Evolutionary conservation across 2,329 filamentous ascomycete species (phyloP).

Genomic region (Phyllosticta citriasiana): DNA sequence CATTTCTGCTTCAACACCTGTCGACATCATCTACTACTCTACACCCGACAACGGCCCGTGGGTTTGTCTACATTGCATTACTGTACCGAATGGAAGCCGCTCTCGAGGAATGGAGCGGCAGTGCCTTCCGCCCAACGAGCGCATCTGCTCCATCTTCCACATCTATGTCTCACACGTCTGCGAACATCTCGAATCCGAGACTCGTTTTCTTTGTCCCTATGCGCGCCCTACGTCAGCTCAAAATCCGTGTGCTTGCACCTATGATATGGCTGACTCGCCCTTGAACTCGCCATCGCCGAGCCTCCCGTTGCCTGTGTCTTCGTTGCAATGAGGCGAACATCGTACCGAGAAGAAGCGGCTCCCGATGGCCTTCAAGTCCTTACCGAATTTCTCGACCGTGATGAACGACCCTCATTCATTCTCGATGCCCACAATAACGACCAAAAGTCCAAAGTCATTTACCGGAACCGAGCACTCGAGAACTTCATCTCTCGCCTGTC

Average conservation of each 20-base stretch:
- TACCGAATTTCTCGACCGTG: slow-evolving; percentile 2
- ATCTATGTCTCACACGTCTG: not conserved
- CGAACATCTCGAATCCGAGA: not conserved
- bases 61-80: not conserved
- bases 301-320: not conserved
- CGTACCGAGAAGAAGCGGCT: not conserved
- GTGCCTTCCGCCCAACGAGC: not conserved
- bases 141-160: not conserved
- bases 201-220: not conserved
- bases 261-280: not conserved
- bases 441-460: not conserved
- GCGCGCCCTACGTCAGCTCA: not conserved
- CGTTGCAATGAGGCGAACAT: not conserved
- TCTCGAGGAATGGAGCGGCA: not conserved
- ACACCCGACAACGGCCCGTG: not conserved
- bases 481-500: not conserved
- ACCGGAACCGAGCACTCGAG: slow-evolving; percentile 1
- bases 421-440: slow-evolving; percentile 1
- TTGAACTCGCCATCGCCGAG: not conserved
- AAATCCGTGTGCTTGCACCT: not conserved
- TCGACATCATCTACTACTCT: not conserved
- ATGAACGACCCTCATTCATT: slow-evolving; percentile 5
- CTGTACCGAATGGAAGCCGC: not conserved
- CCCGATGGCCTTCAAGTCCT: not conserved
- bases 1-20: not conserved